Base-by-base conservation (phyloP, 352 stramenopile genomes). In the Pythium sukuiense region DNA sequence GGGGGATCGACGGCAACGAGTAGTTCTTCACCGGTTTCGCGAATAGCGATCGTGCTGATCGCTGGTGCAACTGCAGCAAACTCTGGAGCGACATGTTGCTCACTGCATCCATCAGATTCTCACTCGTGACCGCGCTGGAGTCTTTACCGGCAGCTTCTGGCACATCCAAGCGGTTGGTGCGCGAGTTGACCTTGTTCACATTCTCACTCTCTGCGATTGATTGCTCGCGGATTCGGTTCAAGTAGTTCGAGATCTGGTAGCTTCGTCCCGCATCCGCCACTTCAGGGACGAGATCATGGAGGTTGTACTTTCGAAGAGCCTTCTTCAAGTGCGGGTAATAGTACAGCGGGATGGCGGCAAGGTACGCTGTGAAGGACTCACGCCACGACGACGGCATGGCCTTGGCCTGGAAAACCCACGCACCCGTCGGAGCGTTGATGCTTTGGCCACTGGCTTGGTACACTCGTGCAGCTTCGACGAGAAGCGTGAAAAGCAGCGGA, bases 331-430 rank as follows among this genome's bases (percentile, higher is more conserved):
- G 78, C 2, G 81, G 73, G 59, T 90, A 90, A 56, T 96, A 96
- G 61, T 96, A 96, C 7, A 93, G 63, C 32, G 88, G 85, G 30
- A 83, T 87, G 16, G 79, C 76, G 46, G 75, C 82, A 13, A 96
- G 55, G 53, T 96, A 96, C 35, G 87, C 76, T 53, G 85, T 83
- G 57, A 96, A 95, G 1, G 79, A 80, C 52, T 96, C 87, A 24
- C 87, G 73, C 88, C 88, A 96, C 4, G 85, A 88, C 0, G 88
- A 92, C 6, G 88, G 87, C 87, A 96, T 95, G 0, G 83, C 85
- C 49, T 95, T 95, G 3, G 83, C 80, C 57, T 96, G 85, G 55
- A 96, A 96, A 66, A 89, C 76, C 87, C 88, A 96, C n/a, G 78
- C 76, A 2, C 76, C 80, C 3, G 76, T 80, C 0, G 73, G 54